A percentile compares a stretch with the other conserved stretches of the same genome.
These are phyloP conservation scores for Globisporangium cederbergense DNA, from an alignment of 352 stramenopile genomes.

Conservation along the genomic window DNA sequence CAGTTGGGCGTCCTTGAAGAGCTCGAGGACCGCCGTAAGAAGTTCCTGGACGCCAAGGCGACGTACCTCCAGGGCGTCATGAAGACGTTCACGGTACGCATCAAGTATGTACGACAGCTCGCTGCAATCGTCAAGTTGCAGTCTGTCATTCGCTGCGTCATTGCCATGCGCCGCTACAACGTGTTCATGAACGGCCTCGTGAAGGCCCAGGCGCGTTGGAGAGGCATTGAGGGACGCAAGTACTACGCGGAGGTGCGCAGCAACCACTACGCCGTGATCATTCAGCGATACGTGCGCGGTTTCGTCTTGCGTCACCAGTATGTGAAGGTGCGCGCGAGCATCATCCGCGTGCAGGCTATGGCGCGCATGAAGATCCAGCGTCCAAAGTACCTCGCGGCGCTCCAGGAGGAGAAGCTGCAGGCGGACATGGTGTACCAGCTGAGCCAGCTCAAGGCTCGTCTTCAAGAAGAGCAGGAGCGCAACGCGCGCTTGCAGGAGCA, in stretches of 20 bases:
- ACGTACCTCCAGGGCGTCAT: slow-evolving; percentile 78
- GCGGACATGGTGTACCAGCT: slow-evolving; percentile 86
- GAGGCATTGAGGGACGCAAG: slow-evolving; percentile 65
- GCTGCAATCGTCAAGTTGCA: slow-evolving; percentile 80
- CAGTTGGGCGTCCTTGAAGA: slow-evolving; percentile 81
- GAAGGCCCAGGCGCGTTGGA: slow-evolving; percentile 60
- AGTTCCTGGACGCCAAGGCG: slow-evolving; percentile 81
- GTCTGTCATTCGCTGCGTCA: slow-evolving; percentile 79
- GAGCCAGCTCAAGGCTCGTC: slow-evolving; percentile 67
- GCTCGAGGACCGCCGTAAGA: slow-evolving; percentile 81
- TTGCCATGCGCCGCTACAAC: slow-evolving; percentile 82
- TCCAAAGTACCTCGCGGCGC: slow-evolving; percentile 67
- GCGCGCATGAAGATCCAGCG: slow-evolving; percentile 82
- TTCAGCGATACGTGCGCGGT: slow-evolving; percentile 75
- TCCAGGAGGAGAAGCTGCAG: slow-evolving; percentile 80
- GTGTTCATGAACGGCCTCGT: slow-evolving; percentile 71
- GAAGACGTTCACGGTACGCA: slow-evolving; percentile 66
- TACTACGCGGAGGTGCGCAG: slow-evolving; percentile 71
- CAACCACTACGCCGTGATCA: slow-evolving; percentile 81
- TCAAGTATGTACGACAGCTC: slow-evolving; percentile 75
- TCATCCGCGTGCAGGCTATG: slow-evolving; percentile 74
- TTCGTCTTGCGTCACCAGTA: slow-evolving; percentile 67
- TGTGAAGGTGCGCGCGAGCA: slow-evolving; percentile 57
- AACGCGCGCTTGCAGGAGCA: slow-evolving; percentile 65
- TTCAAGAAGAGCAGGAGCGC: slow-evolving; percentile 75